Base-by-base conservation (phyloP, 192 early-diverging fungal genomes). In the Linnemannia exigua region DNA sequence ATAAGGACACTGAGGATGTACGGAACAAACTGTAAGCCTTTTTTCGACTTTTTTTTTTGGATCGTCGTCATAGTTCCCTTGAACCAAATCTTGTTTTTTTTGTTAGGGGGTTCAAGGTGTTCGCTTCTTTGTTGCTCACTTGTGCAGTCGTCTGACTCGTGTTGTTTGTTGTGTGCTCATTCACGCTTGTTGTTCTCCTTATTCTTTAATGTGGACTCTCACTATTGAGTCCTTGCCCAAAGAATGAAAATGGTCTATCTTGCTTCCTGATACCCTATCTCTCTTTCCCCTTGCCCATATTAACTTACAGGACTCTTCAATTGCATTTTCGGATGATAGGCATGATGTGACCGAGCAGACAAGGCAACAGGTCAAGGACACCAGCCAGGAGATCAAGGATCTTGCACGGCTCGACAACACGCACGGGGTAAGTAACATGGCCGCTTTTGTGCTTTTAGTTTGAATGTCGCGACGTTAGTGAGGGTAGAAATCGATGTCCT, bases 281-380 rank as follows among this genome's bases (percentile, higher is more conserved):
- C 38, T 44, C 25, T 20, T 5, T 7, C 20, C 16, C 69, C 22
- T 28, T 38, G 70, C 20, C 14, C 6, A 46, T 41, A n/a, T 15
- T 37, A 44, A 38, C 35, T 69, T 31, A 22, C 37, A 31, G 9
- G 19, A 35, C 67, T 22, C 25, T 61, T 61, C 58, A 31, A 31
- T 12, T 61, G 58, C 25, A 28, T 25, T 50, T 31, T 44, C 41
- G 41, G 41, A 9, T 9, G 12, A 74, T 73, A 94, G 95, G 70
- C 94, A 95, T 84, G 89, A 91, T 68, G 82, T 96, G 61, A 98
- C 96, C 28, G 97, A 98, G 71, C 85, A 88, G 38, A 98, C 97
- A 1, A 89, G 96, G 35, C 93, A 94, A 17, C 91, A 96, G 50
- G 95, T 97, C 28, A 96, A 96, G 77, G 89, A 92, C 54, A 96